A percentile compares a stretch with the other conserved stretches of the same genome.
These are phyloP conservation scores for Wilcoxina mikolae DNA, from an alignment of 495 filamentous ascomycete species.

Conservation along the genomic window DNA sequence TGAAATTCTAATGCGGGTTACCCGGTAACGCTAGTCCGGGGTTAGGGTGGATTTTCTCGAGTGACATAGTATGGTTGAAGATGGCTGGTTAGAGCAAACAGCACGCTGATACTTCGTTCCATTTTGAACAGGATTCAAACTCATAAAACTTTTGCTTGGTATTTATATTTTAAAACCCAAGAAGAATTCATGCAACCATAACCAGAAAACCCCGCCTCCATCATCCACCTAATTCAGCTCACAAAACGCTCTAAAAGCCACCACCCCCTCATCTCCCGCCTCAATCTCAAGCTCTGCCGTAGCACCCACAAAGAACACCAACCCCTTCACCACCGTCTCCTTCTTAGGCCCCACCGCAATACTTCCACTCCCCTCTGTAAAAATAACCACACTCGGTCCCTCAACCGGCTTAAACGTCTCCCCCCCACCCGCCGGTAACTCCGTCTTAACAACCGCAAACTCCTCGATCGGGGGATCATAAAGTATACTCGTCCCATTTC, in stretches of 20 bases:
- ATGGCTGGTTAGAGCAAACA: too few species aligned
- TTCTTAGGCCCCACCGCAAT: conserved; percentile 66
- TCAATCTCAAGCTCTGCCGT: conserved; percentile 73
- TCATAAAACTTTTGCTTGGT: too few species aligned
- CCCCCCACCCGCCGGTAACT: conserved; percentile 57
- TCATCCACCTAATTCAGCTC: conserved; percentile 46
- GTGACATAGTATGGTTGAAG: too few species aligned
- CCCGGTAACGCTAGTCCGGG: too few species aligned
- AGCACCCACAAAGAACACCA: conserved; percentile 86
- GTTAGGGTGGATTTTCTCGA: too few species aligned
- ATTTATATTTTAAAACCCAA: too few species aligned
- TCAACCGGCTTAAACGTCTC: conserved; percentile 73
- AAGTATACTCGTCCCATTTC: conserved; percentile 37
- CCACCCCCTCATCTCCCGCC: conserved; percentile 52
- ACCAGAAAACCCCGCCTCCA: too few species aligned
- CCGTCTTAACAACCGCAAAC: conserved; percentile 76
- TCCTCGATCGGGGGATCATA: conserved; percentile 97
- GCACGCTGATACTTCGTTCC: too few species aligned
- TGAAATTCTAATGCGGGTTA: too few species aligned
- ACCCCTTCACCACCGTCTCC: conserved; percentile 60
- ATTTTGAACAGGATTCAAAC: too few species aligned
- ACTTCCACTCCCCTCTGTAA: conserved; percentile 63
- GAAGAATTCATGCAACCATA: too few species aligned
- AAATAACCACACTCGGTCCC: conserved; percentile 85
- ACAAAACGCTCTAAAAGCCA: conserved; percentile 91